Percentiles rank a stretch among this genome's conserved stretches.
These are phyloP conservation scores for Nakazawaea wickerhamii DNA, from an alignment of 805 yeast species.

Conservation along the genomic window DNA sequence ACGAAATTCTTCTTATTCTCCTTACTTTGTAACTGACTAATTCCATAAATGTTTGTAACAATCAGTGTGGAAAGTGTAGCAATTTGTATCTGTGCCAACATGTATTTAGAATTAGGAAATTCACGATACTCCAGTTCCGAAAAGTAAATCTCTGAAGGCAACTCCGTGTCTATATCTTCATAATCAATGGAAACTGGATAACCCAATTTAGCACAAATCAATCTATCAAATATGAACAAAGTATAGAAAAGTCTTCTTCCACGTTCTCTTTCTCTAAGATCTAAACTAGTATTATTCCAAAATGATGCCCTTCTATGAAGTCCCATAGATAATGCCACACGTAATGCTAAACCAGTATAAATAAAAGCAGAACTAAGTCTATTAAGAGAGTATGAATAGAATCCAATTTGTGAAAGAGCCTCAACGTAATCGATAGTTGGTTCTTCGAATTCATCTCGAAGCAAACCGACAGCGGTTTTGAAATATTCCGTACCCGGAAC, in stretches of 20 bases:
- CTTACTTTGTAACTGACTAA: slow-evolving; percentile 1
- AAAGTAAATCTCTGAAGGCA: slow-evolving; percentile 37
- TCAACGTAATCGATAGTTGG: slow-evolving; percentile 11
- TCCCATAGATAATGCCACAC: slow-evolving; percentile 8
- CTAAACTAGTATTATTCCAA: slow-evolving; percentile 9
- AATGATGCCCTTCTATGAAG: slow-evolving; percentile 12
- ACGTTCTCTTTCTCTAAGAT: slow-evolving; percentile 32
- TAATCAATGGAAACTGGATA: slow-evolving; percentile 74
- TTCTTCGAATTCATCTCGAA: slow-evolving; percentile 10
- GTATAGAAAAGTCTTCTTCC: slow-evolving; percentile 34
- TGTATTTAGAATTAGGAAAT: slow-evolving; percentile 11
- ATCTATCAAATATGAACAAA: slow-evolving; percentile 44
- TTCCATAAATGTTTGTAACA: slow-evolving; percentile 10
- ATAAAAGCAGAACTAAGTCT: slow-evolving; percentile 9
- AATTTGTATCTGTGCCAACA: slow-evolving; percentile 11
- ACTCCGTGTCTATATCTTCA: slow-evolving; percentile 72
- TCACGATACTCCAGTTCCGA: slow-evolving; percentile 8
- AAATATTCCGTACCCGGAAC: slow-evolving; percentile 11
- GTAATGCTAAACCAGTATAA: slow-evolving; percentile 10
- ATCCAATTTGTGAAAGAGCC: slow-evolving; percentile 10
- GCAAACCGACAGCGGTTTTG: slow-evolving; percentile 5
- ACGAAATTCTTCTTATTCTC: slow-evolving; percentile 8
- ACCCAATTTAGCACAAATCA: slow-evolving; percentile 82
- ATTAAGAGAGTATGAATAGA: slow-evolving; percentile 11
- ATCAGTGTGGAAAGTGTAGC: slow-evolving; percentile 10